Base-by-base conservation (phyloP, 495 filamentous ascomycete genomes). In the Filosporella fistucella region DNA sequence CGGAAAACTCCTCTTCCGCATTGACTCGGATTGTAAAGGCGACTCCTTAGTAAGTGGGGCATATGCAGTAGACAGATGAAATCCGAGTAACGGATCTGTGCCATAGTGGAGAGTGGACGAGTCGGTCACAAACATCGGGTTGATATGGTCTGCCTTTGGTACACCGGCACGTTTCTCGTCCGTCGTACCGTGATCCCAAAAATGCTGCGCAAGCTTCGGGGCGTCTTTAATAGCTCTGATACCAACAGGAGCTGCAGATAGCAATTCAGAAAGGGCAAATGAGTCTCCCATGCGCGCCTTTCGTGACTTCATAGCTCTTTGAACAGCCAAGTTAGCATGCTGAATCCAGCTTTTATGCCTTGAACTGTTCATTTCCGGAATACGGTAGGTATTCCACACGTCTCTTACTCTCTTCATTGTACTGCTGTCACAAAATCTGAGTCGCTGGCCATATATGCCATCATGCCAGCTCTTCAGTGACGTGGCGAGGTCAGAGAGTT, bases 11-110 rank as follows among this genome's bases (percentile, higher is more conserved):
- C n/a, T n/a, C n/a, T n/a, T 30, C 21, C 13, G 35, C 14, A 21
- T 30, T 16, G 2, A 10, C 33, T 26, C 48, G 30, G 24, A 25
- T 32, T 20, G 25, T 11, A 53, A 23, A 17, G 55, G 51, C 21
- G 58, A 61, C 12, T 50, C 48, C 1, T 39, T 10, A n/a, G 45
- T 47, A 24, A 62, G 38, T n/a, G 47, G 51, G 17, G 36, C 57
- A 29, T 62, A 59, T 16, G 58, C 66, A n/a, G 62, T 45, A 6
- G 60, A 58, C 11, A 74, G 51, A 51, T 74, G 69, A 40, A 71
- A 77, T 14, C 72, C 61, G 2, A 69, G 54, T 10, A 76, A 40
- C 0, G 71, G 71, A 47, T 75, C 57, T 22, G 65, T 59, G 16
- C 69, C 65, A 51, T 65, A 71, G 32, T 72, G 63, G 14, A 76